These are phyloP conservation scores for Fusarium nurragi DNA, from an alignment of 2,329 filamentous ascomycete species.

Conservation along the genomic window DNA sequence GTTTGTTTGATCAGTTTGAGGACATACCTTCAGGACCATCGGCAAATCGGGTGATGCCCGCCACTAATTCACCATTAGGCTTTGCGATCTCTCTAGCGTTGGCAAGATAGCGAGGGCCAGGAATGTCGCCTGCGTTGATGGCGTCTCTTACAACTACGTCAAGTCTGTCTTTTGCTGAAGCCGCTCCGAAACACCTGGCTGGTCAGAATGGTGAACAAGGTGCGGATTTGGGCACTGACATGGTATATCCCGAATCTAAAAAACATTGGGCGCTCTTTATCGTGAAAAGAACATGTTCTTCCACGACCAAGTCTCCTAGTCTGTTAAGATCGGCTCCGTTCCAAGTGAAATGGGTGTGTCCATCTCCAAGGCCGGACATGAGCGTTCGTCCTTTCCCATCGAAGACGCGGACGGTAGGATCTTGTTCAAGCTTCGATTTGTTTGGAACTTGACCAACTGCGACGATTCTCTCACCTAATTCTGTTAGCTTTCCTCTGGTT, in stretches of 20 bases:
- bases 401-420: slow-evolving; percentile 4
- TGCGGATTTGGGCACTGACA: background rate
- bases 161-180: slow-evolving; percentile 31
- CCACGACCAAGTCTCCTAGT: slow-evolving; percentile 13
- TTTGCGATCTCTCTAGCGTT: slow-evolving; percentile 30
- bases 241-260: slow-evolving; percentile 31
- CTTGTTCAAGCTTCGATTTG: background rate
- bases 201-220: background rate
- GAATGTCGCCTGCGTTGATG: slow-evolving; percentile 25
- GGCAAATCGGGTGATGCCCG: slow-evolving; percentile 20
- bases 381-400: slow-evolving; percentile 21
- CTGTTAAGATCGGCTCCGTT: slow-evolving; percentile 26
- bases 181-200: slow-evolving; percentile 25
- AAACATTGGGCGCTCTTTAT: slow-evolving; percentile 27
- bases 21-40: background rate
- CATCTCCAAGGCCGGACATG: slow-evolving; percentile 26
- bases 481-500: background rate
- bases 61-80: slow-evolving; percentile 16
- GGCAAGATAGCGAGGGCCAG: slow-evolving; percentile 22
- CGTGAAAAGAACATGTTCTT: slow-evolving; percentile 29
- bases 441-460: background rate
- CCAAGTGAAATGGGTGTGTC: slow-evolving; percentile 28
- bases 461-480: background rate
- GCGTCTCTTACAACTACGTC: slow-evolving; percentile 27
- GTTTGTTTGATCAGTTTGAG: too few relatives aligned